Percentiles rank a stretch among this genome's conserved stretches.
phyloP scores from a whole-genome alignment of 768 basidiomycete genomes.

The Myochromella boudieri region DNA sequence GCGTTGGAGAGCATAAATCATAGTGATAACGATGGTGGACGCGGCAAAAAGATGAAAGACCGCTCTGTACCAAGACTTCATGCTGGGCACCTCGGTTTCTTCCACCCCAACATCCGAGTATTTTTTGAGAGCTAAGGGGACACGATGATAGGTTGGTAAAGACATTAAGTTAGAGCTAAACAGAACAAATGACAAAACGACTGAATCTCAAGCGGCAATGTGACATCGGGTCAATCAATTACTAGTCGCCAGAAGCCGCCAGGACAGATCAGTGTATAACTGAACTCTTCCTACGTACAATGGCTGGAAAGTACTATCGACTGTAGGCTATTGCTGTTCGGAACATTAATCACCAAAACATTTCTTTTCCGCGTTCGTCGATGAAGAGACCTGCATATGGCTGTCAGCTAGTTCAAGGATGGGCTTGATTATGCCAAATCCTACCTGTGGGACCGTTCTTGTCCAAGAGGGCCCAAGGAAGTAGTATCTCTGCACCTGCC shows the following conservation, averaged over 20 bases:
- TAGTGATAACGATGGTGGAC: constrained; percentile 17
- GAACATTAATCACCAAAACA: constrained; percentile 12
- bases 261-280: too few relatives aligned
- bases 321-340: too few relatives aligned
- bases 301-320: too few relatives aligned
- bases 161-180: too few relatives aligned
- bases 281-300: neutral
- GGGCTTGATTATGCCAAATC: constrained; percentile 6
- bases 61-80: neutral
- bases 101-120: too few relatives aligned
- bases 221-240: too few relatives aligned
- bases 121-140: too few relatives aligned
- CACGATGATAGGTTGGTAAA: constrained; percentile 11
- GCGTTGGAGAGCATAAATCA: constrained; percentile 8
- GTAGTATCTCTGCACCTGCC: constrained; percentile 33
- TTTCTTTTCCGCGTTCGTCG: constrained; percentile 30
- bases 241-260: too few relatives aligned
- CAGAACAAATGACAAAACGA: too few relatives aligned
- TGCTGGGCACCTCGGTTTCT: too few relatives aligned
- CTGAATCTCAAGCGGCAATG: too few relatives aligned
- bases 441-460: constrained; percentile 39
- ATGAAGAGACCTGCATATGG: constrained; percentile 29
- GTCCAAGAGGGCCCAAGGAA: constrained; percentile 40
- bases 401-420: neutral
- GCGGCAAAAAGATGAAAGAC: constrained; percentile 60